Base-by-base conservation (phyloP, 176 grass and related monocot genomes). In the Avena insularis region DNA sequence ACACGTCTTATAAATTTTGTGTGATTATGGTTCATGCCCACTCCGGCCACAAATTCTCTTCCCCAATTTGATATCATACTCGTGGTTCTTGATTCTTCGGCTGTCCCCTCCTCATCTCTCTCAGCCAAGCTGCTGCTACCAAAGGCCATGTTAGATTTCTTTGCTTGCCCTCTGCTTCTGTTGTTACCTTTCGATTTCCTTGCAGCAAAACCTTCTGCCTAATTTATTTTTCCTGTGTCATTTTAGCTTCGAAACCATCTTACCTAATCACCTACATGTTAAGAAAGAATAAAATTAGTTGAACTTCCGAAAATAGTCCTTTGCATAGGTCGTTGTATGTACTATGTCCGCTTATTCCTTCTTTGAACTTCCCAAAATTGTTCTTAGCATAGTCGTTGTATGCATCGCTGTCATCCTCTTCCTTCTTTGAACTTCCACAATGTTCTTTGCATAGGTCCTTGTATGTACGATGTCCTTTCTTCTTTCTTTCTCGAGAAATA, bases 61-160 rank as follows among this genome's bases (percentile, higher is more conserved):
- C 29, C 65, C 17, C 71, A 3, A 19, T 33, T 53, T 19, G 50
- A 31, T 69, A 59, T 55, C 36, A 3, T 7, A 15, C n/a, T 15
- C 29, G 45, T 75, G 19, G 67, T 68, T 86, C 38, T 84, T 75
- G 38, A 20, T 84, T 58, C 57, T 14, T 76, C 48, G 4, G 27
- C 23, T 54, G n/a, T 54, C 87, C 77, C 45, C 43, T 84, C 60
- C 27, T 35, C 50, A 19, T 21, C 61, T 43, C 51, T 68, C 71
- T 76, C 68, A 69, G 27, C 27, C 4, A 16, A 84, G 49, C 85
- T 17, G 75, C 12, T 29, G 20, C 16, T 43, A 21, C 9, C 61
- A 88, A 77, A 63, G 27, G 9, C 10, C 70, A 91, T 82, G 86
- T 88, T 47, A 88, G 86, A 20, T 76, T 85, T 82, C 15, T 64